Base-by-base conservation (phyloP, 192 early-diverging fungal genomes). In the Coemansia sp. region DNA sequence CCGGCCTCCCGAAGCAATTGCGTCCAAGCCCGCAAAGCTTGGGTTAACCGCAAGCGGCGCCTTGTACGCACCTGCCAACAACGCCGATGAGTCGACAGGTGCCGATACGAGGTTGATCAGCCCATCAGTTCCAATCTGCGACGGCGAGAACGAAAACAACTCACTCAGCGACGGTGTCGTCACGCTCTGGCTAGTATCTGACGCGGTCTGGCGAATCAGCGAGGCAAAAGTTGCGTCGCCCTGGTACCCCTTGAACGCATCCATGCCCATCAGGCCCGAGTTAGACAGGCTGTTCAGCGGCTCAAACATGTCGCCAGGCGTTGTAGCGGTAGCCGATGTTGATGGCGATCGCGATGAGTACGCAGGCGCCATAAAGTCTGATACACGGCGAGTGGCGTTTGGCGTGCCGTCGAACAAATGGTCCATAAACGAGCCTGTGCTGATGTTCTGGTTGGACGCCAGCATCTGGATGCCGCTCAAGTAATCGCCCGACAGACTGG, bases 401-500 rank as follows among this genome's bases (percentile, higher is more conserved):
- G 36, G 38, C 25, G 14, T 49, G 46, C 54, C 66, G 60, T 73
- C 64, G 20, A 79, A 55, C 44, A 79, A 28, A 11, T 66, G 56
- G 22, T 55, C 50, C 49, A 79, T 50, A 46, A 79, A 69, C 50
- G 76, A 73, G 0, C 76, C 76, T 4, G 76, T 66, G 67, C 76
- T 79, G 55, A 79, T 56, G 64, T 79, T 73, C 52, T 79, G 71
- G 57, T 73, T 79, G 15, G 76, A 65, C 9, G 76, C 71, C 40
- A 79, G 62, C 49, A 79, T 51, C 61, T 79, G 76, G 44, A 79
- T 65, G 19, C 76, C 64, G 21, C 60, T 70, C 22, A 73, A 23
- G 21, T 73, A 64, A 47, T 73, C 68, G 60, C 36, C 64, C 3
- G 66, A 70, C 34, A 72, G 47, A 5, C 69, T 71, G 15, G 17